Conservation (phyloP, 148 eudicot genomes). For the Silene uniflora region DNA sequence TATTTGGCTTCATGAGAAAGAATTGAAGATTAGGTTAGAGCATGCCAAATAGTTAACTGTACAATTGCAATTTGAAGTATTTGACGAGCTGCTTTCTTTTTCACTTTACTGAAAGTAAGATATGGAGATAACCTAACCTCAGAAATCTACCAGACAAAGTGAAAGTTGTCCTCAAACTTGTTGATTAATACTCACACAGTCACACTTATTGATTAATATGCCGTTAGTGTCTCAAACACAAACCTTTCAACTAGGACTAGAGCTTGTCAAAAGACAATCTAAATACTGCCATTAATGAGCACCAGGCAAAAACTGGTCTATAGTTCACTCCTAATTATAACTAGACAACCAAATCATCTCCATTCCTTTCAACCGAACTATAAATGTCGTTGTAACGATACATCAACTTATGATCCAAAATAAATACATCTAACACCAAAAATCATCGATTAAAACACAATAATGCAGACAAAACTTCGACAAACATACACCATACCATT, state of each 20-base stretch:
- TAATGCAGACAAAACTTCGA: background rate
- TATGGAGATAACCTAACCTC: too few species aligned
- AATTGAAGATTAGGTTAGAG: background rate
- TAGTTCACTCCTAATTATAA: background rate
- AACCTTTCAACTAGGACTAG: background rate
- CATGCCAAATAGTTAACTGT: background rate
- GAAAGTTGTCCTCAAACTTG: background rate
- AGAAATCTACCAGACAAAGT: too few species aligned
- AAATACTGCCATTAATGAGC: background rate
- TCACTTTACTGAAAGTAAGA: background rate
- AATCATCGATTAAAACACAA: background rate
- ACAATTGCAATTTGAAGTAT: background rate
- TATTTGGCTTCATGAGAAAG: too few species aligned
- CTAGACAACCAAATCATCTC: background rate
- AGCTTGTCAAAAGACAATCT: background rate
- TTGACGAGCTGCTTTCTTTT: background rate
- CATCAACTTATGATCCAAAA: background rate
- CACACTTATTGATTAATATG: background rate
- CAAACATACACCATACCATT: background rate
- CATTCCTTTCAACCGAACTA: background rate
- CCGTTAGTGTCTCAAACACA: background rate
- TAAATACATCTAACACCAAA: background rate
- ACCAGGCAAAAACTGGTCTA: background rate
- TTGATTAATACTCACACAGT: too few species aligned
- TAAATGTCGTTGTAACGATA: background rate